Evolutionary conservation across 495 filamentous ascomycete species (phyloP).

Genomic region (Emericellopsis terricola): DNA sequence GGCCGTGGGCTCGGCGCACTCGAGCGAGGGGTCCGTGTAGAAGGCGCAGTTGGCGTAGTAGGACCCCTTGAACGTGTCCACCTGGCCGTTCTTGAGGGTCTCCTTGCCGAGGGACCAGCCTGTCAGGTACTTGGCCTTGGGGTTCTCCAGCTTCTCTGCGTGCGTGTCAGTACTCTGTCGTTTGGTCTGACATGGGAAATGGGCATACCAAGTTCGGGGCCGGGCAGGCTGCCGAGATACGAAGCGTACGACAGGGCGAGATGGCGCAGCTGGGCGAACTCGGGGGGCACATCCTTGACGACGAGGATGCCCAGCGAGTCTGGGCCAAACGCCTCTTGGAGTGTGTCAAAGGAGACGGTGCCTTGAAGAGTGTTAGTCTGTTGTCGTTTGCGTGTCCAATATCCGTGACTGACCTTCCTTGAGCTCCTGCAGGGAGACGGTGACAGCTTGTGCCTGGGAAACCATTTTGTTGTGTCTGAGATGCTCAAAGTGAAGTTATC

Average conservation of each 20-base stretch:
- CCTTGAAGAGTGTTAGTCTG: no score
- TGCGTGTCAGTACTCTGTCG: neutral
- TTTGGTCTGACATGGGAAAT: no score
- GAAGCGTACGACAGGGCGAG: slow-evolving; percentile 73
- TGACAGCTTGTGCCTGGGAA: slow-evolving; percentile 25
- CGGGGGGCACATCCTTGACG: slow-evolving; percentile 60
- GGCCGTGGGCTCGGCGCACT: slow-evolving; percentile 37
- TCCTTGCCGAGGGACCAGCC: slow-evolving; percentile 80
- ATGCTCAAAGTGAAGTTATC: no score
- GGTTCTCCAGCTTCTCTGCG: slow-evolving; percentile 42
- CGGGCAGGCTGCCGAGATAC: slow-evolving; percentile 68
- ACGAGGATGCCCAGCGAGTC: slow-evolving; percentile 83
- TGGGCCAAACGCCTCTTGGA: slow-evolving; percentile 81
- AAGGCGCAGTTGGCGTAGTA: slow-evolving; percentile 96
- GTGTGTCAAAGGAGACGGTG: slow-evolving; percentile 48
- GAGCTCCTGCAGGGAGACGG: slow-evolving; percentile 31
- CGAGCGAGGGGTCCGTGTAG: slow-evolving; percentile 49
- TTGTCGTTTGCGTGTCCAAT: no score
- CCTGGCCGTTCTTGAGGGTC: slow-evolving; percentile 73
- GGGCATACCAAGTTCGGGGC: slow-evolving; percentile 47
- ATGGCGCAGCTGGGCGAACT: slow-evolving; percentile 50
- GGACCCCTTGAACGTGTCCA: slow-evolving; percentile 86
- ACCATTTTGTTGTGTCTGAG: no score
- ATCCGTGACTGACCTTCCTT: slow-evolving; percentile 34
- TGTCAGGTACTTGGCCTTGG: slow-evolving; percentile 43